Evolutionary conservation across 2,329 filamentous ascomycete genomes (phyloP), one percentile per base, ranked within the genome.

Genomic region (Penicillium sp.): DNA sequence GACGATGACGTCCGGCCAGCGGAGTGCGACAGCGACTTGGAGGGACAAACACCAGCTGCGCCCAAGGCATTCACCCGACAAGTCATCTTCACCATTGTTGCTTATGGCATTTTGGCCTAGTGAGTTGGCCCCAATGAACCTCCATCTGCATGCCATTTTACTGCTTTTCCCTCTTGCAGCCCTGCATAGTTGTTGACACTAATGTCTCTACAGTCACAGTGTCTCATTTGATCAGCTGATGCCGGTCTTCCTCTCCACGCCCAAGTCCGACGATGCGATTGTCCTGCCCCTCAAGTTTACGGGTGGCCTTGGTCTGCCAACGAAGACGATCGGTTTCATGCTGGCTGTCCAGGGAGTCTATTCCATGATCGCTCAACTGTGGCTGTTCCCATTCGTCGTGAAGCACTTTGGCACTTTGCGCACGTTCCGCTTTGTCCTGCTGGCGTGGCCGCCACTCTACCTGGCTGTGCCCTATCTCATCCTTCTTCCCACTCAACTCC

Each of bases 221-320:
- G 97, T 99, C 78, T 96, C 93, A 0, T 95, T 96, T 70, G 95
- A 99, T 77, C 91, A 97, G 72, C 85, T 98, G 52, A 88, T 98
- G 69, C 94, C 95, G 0, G 91, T 97, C 1, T 92, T 99, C 68
- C 86, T 99, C 72, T 94, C 91, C 76, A 91, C 91, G 48, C 74
- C 83, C 70, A 73, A 84, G 71, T 77, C 85, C 72, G 64, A 81
- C 30, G 74, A 77, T 16, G 69, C 78, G n/a, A 78, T 81, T 70
- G 65, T 83, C 13, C 84, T 97, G 1, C 94, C 94, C 0, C 95
- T 99, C 82, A 89, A 90, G 69, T 98, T 99, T 69, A 87, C 87
- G 3, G 92, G 92, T 60, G 94, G 95, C 19, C 94, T 97, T 68
- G 91, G 87, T 28, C 85, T 97, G 61, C 85, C 90, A 56, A 93